Evolutionary conservation across 768 basidiomycete species (phyloP).

Genomic region (Phylloporus scabripes): DNA sequence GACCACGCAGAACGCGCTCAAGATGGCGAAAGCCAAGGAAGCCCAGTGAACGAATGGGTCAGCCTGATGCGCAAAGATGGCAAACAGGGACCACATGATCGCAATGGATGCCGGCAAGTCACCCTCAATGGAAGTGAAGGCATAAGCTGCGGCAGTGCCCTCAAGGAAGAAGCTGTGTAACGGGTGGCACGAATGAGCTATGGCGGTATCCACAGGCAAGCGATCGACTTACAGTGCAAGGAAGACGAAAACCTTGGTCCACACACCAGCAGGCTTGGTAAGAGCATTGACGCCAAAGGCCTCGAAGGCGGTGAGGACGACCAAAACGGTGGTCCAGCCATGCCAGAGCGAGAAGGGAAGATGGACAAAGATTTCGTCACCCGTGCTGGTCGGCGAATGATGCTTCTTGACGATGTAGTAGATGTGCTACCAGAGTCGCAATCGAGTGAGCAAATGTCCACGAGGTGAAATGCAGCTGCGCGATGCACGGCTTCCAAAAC

Average conservation of each 20-base stretch:
- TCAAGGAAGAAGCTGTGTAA: slow-evolving; percentile 78
- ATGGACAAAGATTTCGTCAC: slow-evolving; percentile 87
- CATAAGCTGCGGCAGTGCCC: slow-evolving; percentile 88
- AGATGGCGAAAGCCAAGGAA: slow-evolving; percentile 77
- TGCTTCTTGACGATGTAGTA: slow-evolving; percentile 94
- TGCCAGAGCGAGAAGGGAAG: slow-evolving; percentile 96
- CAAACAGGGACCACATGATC: slow-evolving; percentile 91
- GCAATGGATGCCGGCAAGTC: slow-evolving; percentile 90
- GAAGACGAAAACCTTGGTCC: slow-evolving; percentile 96
- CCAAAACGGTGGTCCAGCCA: slow-evolving; percentile 84
- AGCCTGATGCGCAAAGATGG: slow-evolving; percentile 77
- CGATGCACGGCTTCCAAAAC: not conserved
- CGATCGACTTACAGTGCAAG: slow-evolving; percentile 61
- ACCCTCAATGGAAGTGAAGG: slow-evolving; percentile 85
- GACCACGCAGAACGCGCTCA: slow-evolving; percentile 78
- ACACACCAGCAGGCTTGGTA: slow-evolving; percentile 63
- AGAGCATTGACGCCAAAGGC: slow-evolving; percentile 81
- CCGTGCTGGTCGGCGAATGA: slow-evolving; percentile 54
- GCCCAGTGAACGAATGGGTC: slow-evolving; percentile 83
- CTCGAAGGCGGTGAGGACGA: slow-evolving; percentile 78
- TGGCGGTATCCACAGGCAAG: not conserved
- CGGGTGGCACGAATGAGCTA: slow-evolving; percentile 6
- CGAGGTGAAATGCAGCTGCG: slow-evolving; percentile 2
- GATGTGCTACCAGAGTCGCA: slow-evolving; percentile 53
- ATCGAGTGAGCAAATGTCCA: slow-evolving; percentile 10